A percentile compares a stretch with the other conserved stretches of the same genome.
Evolutionary conservation across 164 flowering plant genomes (phyloP).

Genomic region (Macadamia tetraphylla): DNA sequence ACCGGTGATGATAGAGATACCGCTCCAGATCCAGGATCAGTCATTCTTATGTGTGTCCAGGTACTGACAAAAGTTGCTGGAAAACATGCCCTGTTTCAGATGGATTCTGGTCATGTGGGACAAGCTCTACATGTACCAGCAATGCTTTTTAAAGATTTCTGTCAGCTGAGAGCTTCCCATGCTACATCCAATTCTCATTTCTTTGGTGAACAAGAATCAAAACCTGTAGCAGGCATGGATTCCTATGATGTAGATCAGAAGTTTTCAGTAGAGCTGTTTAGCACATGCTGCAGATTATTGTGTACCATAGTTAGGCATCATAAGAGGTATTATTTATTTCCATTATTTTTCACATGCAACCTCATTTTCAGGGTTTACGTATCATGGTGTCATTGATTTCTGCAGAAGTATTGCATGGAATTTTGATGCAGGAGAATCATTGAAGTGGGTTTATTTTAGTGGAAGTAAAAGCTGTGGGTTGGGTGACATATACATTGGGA

Average conservation of each 20-base stretch:
- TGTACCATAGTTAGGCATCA: constrained; percentile 69
- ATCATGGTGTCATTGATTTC: too few species aligned
- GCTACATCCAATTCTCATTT: constrained; percentile 14
- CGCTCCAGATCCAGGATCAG: constrained; percentile 79
- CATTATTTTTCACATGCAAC: neutral
- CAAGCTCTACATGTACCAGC: constrained; percentile 58
- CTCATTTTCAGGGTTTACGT: too few species aligned
- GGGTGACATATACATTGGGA: too few species aligned
- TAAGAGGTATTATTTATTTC: constrained; percentile 38
- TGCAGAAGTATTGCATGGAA: too few species aligned
- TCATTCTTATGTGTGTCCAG: constrained; percentile 78
- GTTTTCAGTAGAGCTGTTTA: constrained; percentile 57
- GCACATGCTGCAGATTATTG: constrained; percentile 73
- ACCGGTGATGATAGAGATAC: constrained; percentile 4
- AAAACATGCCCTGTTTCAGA: constrained; percentile 45
- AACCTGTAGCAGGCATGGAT: constrained; percentile 11
- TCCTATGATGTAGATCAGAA: constrained; percentile 29
- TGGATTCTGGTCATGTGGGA: constrained; percentile 54
- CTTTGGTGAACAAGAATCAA: constrained; percentile 7
- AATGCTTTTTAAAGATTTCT: constrained; percentile 54
- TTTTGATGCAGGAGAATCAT: too few species aligned
- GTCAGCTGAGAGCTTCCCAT: constrained; percentile 26
- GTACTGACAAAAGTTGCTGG: constrained; percentile 64
- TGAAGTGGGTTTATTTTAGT: too few species aligned
- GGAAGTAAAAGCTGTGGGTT: too few species aligned